Evolutionary conservation across 2,329 filamentous ascomycete species (phyloP).

Genomic region (Epichloe gansuensis): DNA sequence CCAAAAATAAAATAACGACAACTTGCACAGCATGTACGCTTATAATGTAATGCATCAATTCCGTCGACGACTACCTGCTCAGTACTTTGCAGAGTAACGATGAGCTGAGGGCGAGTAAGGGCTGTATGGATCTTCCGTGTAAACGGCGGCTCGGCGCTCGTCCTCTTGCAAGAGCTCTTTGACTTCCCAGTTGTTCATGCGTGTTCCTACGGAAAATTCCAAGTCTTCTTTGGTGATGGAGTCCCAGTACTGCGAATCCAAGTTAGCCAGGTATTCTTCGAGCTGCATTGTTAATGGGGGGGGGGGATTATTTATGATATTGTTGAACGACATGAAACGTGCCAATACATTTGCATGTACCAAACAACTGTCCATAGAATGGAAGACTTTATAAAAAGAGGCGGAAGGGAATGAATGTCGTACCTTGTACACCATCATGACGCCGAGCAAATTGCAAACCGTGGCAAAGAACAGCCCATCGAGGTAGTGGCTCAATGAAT

Average conservation of each 20-base stretch:
- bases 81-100: slow-evolving; percentile 36
- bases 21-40: neutral
- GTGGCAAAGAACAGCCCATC: slow-evolving; percentile 93
- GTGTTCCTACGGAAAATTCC: slow-evolving; percentile 91
- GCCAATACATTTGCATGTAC: too few relatives aligned
- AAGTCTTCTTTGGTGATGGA: slow-evolving; percentile 97
- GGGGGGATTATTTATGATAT: too few relatives aligned
- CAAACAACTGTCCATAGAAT: neutral
- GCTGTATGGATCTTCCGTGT: slow-evolving; percentile 53
- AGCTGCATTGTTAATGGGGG: neutral
- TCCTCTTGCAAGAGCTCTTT: slow-evolving; percentile 81
- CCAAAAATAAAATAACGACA: neutral
- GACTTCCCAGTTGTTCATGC: slow-evolving; percentile 96
- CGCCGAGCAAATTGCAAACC: slow-evolving; percentile 79
- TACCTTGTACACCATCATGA: slow-evolving; percentile 99
- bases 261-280: neutral
- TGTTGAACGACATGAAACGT: too few relatives aligned
- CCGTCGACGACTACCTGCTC: slow-evolving; percentile 9
- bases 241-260: slow-evolving; percentile 74
- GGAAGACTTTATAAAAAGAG: neutral
- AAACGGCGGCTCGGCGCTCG: slow-evolving; percentile 60
- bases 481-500: slow-evolving; percentile 75
- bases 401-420: slow-evolving; percentile 9
- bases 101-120: slow-evolving; percentile 32
- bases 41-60: slow-evolving; percentile 1